A percentile compares a stretch with the other conserved stretches of the same genome.
phyloP scores from a whole-genome alignment of 176 grass and related monocot species.

The Avena atlantica region DNA sequence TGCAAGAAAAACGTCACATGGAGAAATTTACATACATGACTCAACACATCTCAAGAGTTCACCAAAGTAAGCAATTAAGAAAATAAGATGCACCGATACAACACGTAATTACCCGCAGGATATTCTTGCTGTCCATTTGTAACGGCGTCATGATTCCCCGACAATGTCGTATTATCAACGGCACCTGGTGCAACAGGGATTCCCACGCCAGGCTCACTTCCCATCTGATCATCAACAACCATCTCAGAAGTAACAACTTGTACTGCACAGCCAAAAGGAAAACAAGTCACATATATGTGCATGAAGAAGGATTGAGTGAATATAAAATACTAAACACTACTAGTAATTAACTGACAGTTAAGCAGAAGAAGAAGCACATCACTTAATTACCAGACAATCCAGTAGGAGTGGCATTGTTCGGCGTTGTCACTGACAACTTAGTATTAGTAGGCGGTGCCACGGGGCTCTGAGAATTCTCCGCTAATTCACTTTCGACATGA shows the following conservation, averaged over 20 bases:
- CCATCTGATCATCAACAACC: neutral
- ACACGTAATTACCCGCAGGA: too few relatives aligned
- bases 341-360: too few relatives aligned
- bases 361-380: too few relatives aligned
- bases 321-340: too few relatives aligned
- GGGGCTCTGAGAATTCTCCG: neutral
- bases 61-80: too few relatives aligned
- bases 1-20: too few relatives aligned
- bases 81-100: too few relatives aligned
- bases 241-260: neutral
- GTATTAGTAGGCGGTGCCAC: neutral
- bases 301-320: too few relatives aligned
- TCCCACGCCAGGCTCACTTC: neutral
- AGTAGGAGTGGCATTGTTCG: neutral
- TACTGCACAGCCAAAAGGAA: neutral
- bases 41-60: too few relatives aligned
- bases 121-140: neutral
- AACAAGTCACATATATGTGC: too few relatives aligned
- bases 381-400: neutral
- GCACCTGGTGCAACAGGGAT: neutral
- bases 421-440: neutral
- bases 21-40: too few relatives aligned
- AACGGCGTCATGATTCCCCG: neutral
- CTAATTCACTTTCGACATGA: neutral
- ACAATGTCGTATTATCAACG: neutral